Evolutionary conservation across 352 stramenopile genomes (phyloP).

Genomic region (Phytophthora tentaculata): DNA sequence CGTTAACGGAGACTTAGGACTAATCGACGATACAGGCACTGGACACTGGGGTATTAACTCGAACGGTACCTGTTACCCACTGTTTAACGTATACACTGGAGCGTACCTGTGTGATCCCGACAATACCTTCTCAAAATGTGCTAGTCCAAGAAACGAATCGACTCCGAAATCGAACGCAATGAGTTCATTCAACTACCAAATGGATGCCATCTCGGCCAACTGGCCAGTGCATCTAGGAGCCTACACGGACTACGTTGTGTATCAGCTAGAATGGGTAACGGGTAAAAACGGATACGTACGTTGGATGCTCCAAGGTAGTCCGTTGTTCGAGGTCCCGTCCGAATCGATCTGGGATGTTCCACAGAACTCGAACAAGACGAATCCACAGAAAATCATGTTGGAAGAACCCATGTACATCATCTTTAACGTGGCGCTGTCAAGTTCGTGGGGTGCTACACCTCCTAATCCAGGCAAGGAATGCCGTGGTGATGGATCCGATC

Average conservation of each 20-base stretch:
- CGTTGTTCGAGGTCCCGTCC: slow-evolving; percentile 81
- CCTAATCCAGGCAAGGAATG: slow-evolving; percentile 45
- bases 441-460: slow-evolving; percentile 44
- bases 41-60: slow-evolving; percentile 67
- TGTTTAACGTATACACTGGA: slow-evolving; percentile 63
- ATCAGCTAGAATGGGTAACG: slow-evolving; percentile 40
- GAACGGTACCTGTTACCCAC: slow-evolving; percentile 68
- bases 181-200: slow-evolving; percentile 45
- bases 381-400: slow-evolving; percentile 51
- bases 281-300: slow-evolving; percentile 46
- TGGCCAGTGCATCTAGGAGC: slow-evolving; percentile 68
- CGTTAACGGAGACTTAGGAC: slow-evolving; percentile 34
- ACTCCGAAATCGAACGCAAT: slow-evolving; percentile 50
- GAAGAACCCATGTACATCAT: slow-evolving; percentile 66
- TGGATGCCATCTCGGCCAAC: slow-evolving; percentile 63
- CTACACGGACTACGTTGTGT: slow-evolving; percentile 62
- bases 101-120: slow-evolving; percentile 57
- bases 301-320: slow-evolving; percentile 70
- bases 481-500: slow-evolving; percentile 31
- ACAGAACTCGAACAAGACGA: slow-evolving; percentile 43
- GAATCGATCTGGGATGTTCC: slow-evolving; percentile 45
- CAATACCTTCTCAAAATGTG: slow-evolving; percentile 42
- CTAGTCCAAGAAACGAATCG: slow-evolving; percentile 26
- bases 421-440: slow-evolving; percentile 58
- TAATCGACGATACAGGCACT: slow-evolving; percentile 25